phyloP scores from a whole-genome alignment of 768 basidiomycete genomes.

The Chalciporus piperatus region DNA sequence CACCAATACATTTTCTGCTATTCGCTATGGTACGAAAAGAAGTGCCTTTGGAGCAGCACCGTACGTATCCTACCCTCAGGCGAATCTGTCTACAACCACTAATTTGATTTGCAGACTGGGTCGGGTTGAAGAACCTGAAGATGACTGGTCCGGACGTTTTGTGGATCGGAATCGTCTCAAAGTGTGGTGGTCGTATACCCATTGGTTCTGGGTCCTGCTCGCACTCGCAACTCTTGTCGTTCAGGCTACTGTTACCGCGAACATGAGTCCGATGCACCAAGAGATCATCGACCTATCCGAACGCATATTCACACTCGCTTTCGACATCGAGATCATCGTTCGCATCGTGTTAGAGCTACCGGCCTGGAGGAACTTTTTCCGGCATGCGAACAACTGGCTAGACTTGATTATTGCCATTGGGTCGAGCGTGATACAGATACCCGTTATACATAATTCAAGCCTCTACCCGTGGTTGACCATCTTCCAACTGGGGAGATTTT shows the following conservation, averaged over 20 bases:
- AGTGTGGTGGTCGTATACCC: constrained; percentile 53
- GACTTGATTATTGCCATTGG: constrained; percentile 75
- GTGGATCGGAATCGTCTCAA: constrained; percentile 48
- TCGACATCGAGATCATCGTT: constrained; percentile 85
- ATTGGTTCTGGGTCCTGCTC: constrained; percentile 73
- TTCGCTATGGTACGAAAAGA: constrained; percentile 79
- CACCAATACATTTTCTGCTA: constrained; percentile 87
- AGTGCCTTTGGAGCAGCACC: constrained; percentile 85
- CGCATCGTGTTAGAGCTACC: constrained; percentile 71
- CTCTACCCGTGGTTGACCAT: constrained; percentile 89
- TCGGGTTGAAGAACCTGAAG: constrained; percentile 55
- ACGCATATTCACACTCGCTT: constrained; percentile 72
- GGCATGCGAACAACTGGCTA: constrained; percentile 57
- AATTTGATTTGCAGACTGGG: constrained; percentile 31
- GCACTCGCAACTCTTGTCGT: constrained; percentile 68
- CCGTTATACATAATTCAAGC: constrained; percentile 57
- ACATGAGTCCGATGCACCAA: constrained; percentile 45
- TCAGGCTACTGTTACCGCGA: constrained; percentile 65
- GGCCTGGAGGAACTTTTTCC: constrained; percentile 79
- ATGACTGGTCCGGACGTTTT: constrained; percentile 57
- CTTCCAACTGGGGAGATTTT: constrained; percentile 84
- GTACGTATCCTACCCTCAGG: constrained; percentile 13
- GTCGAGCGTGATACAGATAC: constrained; percentile 81
- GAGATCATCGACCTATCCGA: constrained; percentile 62
- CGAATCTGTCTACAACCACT: background rate